Percentiles rank a stretch among this genome's conserved stretches.
Conservation (phyloP, 768 basidiomycete genomes). For the Termitomyces sp. region DNA sequence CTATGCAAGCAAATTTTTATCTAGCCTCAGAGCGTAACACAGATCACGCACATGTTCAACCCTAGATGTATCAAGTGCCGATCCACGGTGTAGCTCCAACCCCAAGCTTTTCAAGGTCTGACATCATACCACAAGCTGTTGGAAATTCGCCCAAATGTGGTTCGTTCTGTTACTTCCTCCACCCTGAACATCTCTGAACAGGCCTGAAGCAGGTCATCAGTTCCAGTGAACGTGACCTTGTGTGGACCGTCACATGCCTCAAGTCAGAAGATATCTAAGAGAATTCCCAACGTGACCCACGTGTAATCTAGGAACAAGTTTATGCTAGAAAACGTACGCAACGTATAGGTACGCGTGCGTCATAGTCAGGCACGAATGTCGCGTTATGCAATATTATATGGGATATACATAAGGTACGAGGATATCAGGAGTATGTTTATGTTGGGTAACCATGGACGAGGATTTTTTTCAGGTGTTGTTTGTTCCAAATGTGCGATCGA, state of each 20-base stretch:
- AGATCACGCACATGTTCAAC: no score
- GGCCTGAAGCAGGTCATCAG: not conserved
- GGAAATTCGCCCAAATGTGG: not conserved
- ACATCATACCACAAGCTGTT: not conserved
- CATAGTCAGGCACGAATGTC: constrained; percentile 15
- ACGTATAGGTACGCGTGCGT: constrained; percentile 5
- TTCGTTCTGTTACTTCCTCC: not conserved
- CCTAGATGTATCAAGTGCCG: not conserved
- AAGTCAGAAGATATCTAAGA: not conserved
- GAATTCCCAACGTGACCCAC: not conserved
- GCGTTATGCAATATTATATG: constrained; percentile 9
- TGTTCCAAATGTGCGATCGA: constrained; percentile 10
- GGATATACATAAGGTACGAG: constrained; percentile 13
- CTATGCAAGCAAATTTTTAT: not conserved
- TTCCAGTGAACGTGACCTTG: constrained; percentile 8
- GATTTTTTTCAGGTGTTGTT: constrained; percentile 3
- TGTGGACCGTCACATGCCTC: constrained; percentile 2
- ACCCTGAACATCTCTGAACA: not conserved
- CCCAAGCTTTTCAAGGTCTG: not conserved
- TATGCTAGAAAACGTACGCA: constrained; percentile 1
- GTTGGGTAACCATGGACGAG: not conserved
- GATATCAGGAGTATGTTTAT: not conserved
- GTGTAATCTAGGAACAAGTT: not conserved
- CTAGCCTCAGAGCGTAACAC: not conserved
- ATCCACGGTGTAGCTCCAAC: not conserved